Evolutionary conservation across 495 filamentous ascomycete genomes (phyloP), one percentile per base, ranked within the genome.

Genomic region (Penicillium egyptiacum): DNA sequence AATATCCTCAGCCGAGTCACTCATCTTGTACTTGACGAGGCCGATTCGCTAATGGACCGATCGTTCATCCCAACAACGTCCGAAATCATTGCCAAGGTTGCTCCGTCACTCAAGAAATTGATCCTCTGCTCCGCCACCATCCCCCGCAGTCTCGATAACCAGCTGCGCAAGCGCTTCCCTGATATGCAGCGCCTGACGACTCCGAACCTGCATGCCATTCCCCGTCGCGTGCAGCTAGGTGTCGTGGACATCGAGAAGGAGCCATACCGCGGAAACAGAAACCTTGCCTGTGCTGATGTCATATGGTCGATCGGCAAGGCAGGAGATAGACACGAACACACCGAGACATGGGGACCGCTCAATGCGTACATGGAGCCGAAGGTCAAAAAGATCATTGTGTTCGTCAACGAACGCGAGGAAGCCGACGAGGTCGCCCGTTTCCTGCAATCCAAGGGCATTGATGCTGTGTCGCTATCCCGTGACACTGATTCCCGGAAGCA

Each of bases 61-160:
- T 91, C 89, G 30, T 98, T 98, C 77, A 74, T 86, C 2, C 88
- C 89, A 2, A 86, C 86, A 26, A 97, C 95, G 1, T 87, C 83
- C 14, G 80, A 83, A 46, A 86, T 98, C 56, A 81, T 98, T 57
- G 87, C 92, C 65, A 86, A 88, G 59, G 79, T 82, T 4, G 78
- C 84, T 2, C 87, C 91, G 2, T 91, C 89, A 0, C 79, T 98
- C 9, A 83, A 88, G 57, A 91, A 96, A 66, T 80, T 98, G n/a
- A 83, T 98, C 22, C 84, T 98, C 55, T 98, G 94, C 78, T 98
- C 94, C 4, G 94, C 94, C 57, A 98, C 94, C 12, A 98, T 98
- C 59, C 94, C 94, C 2, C 83, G 85, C 53, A 88, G 88, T 64
- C 81, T 98, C 5, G 93, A 98, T 70, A 84, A 78, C 50, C 89